These are phyloP conservation scores for Tolypocladium guangdongense DNA, from an alignment of 2,329 filamentous ascomycete species.

Conservation along the genomic window DNA sequence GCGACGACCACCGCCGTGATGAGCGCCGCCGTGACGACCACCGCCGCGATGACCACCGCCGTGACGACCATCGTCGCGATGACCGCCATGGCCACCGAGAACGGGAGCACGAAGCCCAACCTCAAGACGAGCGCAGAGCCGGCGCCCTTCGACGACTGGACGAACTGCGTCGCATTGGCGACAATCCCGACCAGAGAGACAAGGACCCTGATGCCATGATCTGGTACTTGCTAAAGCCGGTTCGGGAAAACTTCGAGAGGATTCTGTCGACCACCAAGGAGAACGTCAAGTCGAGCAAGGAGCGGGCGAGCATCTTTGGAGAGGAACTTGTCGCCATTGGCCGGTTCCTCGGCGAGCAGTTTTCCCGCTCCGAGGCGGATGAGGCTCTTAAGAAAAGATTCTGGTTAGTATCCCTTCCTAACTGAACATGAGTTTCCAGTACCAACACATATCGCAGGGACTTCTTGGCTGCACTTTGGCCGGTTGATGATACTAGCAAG, in stretches of 20 bases:
- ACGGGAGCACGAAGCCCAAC: constrained; percentile 15
- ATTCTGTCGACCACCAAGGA: constrained; percentile 52
- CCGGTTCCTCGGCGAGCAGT: constrained; percentile 43
- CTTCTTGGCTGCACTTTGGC: constrained; percentile 34
- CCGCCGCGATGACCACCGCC: constrained; percentile 10
- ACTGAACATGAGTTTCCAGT: background rate
- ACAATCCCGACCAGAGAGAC: constrained; percentile 37
- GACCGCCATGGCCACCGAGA: constrained; percentile 12
- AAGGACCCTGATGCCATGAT: constrained; percentile 35
- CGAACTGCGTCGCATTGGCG: constrained; percentile 33
- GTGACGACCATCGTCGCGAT: constrained; percentile 13
- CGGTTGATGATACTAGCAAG: constrained; percentile 32
- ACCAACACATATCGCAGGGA: constrained; percentile 24
- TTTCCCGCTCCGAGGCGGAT: constrained; percentile 29
- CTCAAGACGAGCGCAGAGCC: constrained; percentile 28
- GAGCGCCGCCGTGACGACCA: constrained; percentile 11
- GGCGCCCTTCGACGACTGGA: constrained; percentile 29
- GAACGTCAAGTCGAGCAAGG: constrained; percentile 50
- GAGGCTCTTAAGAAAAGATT: constrained; percentile 36
- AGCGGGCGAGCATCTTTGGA: constrained; percentile 50
- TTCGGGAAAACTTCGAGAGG: constrained; percentile 47
- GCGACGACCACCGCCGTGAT: constrained; percentile 10
- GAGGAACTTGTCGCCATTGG: constrained; percentile 50
- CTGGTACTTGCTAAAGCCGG: constrained; percentile 43
- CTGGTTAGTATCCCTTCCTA: constrained; percentile 28